Conservation (phyloP, 2,329 filamentous ascomycete genomes). For the Fusarium ramigenum region DNA sequence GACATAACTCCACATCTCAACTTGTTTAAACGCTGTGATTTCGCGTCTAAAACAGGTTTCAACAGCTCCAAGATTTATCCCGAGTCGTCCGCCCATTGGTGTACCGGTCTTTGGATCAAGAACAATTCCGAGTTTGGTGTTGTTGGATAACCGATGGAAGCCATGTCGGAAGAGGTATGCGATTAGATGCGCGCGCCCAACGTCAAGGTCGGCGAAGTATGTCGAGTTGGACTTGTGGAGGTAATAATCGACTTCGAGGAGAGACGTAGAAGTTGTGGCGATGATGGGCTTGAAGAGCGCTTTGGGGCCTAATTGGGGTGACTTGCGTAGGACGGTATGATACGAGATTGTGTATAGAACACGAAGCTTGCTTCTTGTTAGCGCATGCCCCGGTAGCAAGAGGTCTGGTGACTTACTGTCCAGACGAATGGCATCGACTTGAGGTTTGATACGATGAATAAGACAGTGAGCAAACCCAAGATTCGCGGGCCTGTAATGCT, state of each 20-base stretch:
- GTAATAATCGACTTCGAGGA: slow-evolving; percentile 10
- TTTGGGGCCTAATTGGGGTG: not conserved
- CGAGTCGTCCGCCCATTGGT: not conserved
- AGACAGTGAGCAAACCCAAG: not conserved
- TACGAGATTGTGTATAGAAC: not conserved
- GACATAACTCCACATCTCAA: slow-evolving; percentile 6
- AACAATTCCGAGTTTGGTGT: not conserved
- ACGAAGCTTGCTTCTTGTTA: not conserved
- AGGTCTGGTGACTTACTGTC: not conserved
- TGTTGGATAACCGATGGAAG: not conserved
- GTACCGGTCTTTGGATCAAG: not conserved
- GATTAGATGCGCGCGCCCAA: not conserved
- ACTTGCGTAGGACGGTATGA: not conserved
- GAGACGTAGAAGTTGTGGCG: not conserved
- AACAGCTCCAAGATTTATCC: not conserved
- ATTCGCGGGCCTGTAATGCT: not conserved
- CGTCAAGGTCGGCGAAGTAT: slow-evolving; percentile 13
- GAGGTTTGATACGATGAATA: not conserved
- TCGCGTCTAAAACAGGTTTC: not conserved
- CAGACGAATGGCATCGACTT: not conserved
- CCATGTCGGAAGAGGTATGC: not conserved
- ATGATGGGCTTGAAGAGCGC: not conserved
- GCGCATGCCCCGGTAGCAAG: not conserved
- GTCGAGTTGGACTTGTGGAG: slow-evolving; percentile 13
- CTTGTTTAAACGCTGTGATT: not conserved